Base-by-base conservation (phyloP, 345 rosid genomes). In the Lumnitzera littorea region DNA sequence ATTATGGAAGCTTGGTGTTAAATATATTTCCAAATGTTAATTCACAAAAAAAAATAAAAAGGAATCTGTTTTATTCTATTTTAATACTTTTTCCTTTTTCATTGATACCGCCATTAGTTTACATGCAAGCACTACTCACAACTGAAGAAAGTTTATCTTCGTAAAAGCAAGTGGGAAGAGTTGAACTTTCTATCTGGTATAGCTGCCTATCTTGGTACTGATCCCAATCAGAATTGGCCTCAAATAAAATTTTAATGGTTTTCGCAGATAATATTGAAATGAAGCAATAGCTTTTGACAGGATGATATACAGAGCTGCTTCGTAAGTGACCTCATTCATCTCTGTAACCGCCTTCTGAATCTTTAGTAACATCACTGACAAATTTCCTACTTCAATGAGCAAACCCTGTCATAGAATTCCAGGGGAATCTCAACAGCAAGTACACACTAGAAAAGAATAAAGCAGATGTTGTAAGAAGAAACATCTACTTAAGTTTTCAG, bases 251-350 rank as follows among this genome's bases (percentile, higher is more conserved):
- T 52, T 52, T 52, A 11, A 25, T 60, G n/a, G 29, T 51, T 63
- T 24, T 29, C 27, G 60, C 52, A 52, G 43, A 15, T 41, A 12
- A 16, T 24, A 49, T 29, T 2, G 53, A 24, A 51, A 49, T 57
- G 48, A 66, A 51, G 24, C 56, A 53, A 57, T 27, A 65, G 51
- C 4, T 3, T 12, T 48, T 47, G 25, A 24, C 50, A 57, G 23
- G 16, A 60, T 63, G 66, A 20, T 49, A 24, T 7, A 77, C 57
- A 71, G 3, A 68, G 15, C 27, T 46, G 60, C 70, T 57, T 5
- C 20, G 53, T 55, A 50, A n/a, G 72, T 73, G 47, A 90, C 96
- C 94, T 75, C 75, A 56, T 87, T 79, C 89, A 82, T 91, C 36
- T 56, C 70, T 15, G 66, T 61, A 58, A 82, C 62, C 60, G 88